Percentiles rank a stretch among this genome's conserved stretches.
Conservation (phyloP, 768 basidiomycete genomes). For the Lactarius vividus region DNA sequence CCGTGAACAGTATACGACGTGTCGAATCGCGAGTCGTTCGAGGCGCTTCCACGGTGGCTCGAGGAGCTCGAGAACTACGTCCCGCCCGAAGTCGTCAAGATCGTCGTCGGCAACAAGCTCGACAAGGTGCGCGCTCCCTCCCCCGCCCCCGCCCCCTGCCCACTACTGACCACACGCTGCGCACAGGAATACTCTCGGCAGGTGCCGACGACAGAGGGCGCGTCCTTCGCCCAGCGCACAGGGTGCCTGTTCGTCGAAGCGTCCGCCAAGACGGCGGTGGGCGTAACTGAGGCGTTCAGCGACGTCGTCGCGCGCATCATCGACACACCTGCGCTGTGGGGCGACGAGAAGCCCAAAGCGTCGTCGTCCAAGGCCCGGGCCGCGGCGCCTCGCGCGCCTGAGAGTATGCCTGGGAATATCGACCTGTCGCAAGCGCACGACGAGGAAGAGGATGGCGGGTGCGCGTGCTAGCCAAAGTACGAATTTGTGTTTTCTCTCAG, state of each 20-base stretch:
- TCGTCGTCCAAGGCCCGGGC: constrained; percentile 23
- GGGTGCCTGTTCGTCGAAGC: constrained; percentile 87
- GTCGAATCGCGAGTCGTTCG: constrained; percentile 87
- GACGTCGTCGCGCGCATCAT: constrained; percentile 81
- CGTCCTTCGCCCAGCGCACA: constrained; percentile 78
- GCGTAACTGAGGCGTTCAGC: constrained; percentile 72
- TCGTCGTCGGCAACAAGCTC: constrained; percentile 92
- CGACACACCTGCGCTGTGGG: constrained; percentile 82
- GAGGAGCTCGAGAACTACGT: constrained; percentile 94
- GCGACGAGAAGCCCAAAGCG: constrained; percentile 33
- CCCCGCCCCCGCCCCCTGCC: too few species aligned
- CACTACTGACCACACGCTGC: neutral
- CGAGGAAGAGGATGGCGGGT: constrained; percentile 32
- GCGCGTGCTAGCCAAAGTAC: constrained; percentile 33
- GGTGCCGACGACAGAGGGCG: constrained; percentile 75
- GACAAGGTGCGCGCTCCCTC: constrained; percentile 63
- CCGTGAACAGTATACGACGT: constrained; percentile 90
- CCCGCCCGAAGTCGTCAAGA: constrained; percentile 80
- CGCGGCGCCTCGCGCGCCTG: constrained; percentile 3
- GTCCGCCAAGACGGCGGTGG: constrained; percentile 86
- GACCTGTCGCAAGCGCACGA: constrained; percentile 32
- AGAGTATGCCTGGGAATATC: constrained; percentile 46
- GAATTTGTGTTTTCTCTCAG: neutral
- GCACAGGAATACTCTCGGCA: constrained; percentile 84
- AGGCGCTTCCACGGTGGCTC: constrained; percentile 91